Evolutionary conservation across 345 rosid species (phyloP), one percentile per base, ranked within the genome.

Genomic region (Streptanthus diversifolius): DNA sequence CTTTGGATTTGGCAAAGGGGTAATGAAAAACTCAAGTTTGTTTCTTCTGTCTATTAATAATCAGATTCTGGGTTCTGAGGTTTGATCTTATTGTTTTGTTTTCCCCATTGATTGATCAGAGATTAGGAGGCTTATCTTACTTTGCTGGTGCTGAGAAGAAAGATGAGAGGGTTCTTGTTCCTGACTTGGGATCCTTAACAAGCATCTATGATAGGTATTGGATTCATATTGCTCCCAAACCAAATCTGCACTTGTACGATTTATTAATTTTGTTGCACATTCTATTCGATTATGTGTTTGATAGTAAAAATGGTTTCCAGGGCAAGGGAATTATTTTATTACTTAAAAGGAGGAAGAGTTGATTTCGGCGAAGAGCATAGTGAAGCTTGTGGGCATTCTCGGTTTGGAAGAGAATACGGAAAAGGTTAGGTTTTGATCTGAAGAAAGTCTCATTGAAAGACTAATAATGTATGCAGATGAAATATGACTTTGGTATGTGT

Each of bases 1-100:
- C 80, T 95, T 95, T 53, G 99, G 99, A 58, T 95, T 95, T 81
- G 99, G 99, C 52, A 86, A 92, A 84, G 98, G 98, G 88, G 98
- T 95, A 70, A 57, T 2, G 4, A 13, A 21, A 27, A 22, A 33
- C 37, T 61, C 15, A 3, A 35, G 18, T 17, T 5, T 32, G 33
- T 35, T 36, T 9, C 1, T 37, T 61, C 19, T 54, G 66, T 66
- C 45, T 35, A 0, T 21, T 11, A 5, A 5, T 45, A 5, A 35
- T 9, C 5, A 15, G 48, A 60, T 68, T 57, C 53, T 48, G 25
- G 47, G 37, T 62, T 68, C 74, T 48, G 35, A 33, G 49, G 19
- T 52, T 53, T 75, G 22, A 63, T 76, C 2, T 55, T 21, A 29
- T 63, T 76, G 36, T 49, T 48, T 66, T 36, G 14, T 32, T 32